Evolutionary conservation across 176 grass and related monocot species (phyloP).

Genomic region (Ampelocalamus luodianensis): DNA sequence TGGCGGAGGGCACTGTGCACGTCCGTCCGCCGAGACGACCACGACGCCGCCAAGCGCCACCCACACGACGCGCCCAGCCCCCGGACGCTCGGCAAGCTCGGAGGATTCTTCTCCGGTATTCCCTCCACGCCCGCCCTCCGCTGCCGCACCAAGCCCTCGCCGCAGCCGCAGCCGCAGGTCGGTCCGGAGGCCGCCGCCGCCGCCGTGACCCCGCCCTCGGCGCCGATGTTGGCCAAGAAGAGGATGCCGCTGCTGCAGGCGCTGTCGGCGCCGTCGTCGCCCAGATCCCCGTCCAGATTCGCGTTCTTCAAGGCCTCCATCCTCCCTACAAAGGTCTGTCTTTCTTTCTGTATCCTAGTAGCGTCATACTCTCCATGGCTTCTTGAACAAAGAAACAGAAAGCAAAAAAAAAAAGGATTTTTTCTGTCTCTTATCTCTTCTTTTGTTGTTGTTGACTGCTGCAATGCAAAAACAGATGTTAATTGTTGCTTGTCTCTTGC

Average conservation of each 20-base stretch:
- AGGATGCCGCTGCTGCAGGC: slow-evolving; percentile 64
- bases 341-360: not conserved
- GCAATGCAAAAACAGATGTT: not conserved
- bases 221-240: slow-evolving; percentile 24
- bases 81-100: slow-evolving; percentile 46
- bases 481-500: slow-evolving; percentile 4
- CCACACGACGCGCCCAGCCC: slow-evolving; percentile 36
- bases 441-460: not conserved
- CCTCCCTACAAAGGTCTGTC: slow-evolving; percentile 59
- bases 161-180: slow-evolving; percentile 38
- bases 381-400: not conserved
- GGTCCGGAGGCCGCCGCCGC: slow-evolving; percentile 37
- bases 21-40: slow-evolving; percentile 62
- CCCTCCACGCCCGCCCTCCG: slow-evolving; percentile 44
- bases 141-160: slow-evolving; percentile 55
- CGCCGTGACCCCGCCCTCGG: slow-evolving; percentile 16
- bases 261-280: slow-evolving; percentile 73
- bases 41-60: slow-evolving; percentile 33
- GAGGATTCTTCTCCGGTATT: slow-evolving; percentile 69
- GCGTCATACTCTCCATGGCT: not conserved
- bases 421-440: not conserved
- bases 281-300: slow-evolving; percentile 89
- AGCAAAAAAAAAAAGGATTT: not conserved
- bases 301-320: slow-evolving; percentile 83
- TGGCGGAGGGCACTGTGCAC: slow-evolving; percentile 97